Conservation (phyloP, 108 stramenopile species). For the Cyclostephanos invisitatus region DNA sequence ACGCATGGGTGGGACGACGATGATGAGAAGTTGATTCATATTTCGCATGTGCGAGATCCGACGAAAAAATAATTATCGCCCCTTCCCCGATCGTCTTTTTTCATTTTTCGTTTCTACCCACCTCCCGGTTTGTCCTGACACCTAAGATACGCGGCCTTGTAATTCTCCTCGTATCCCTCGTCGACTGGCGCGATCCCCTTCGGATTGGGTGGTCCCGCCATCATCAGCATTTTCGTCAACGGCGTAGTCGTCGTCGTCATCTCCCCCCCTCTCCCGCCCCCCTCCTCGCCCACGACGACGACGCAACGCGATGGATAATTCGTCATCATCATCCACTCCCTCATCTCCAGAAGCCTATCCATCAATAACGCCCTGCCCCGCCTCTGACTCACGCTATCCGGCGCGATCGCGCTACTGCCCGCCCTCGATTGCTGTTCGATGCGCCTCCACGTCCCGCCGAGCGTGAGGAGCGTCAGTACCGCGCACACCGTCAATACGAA, state of each 20-base stretch:
- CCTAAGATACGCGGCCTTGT: slow-evolving; percentile 67
- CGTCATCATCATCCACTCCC: slow-evolving; percentile 61
- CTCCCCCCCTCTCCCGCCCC: slow-evolving; percentile 1
- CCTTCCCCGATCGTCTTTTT: too few species aligned
- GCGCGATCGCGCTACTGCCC: slow-evolving; percentile 51
- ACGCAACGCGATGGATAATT: slow-evolving; percentile 60
- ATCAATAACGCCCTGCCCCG: slow-evolving; percentile 65
- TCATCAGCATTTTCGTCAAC: slow-evolving; percentile 44
- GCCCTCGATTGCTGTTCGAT: slow-evolving; percentile 68
- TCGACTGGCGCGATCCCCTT: slow-evolving; percentile 27
- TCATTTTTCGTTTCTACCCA: slow-evolving; percentile 14
- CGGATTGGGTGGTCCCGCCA: slow-evolving; percentile 25
- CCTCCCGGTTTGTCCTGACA: slow-evolving; percentile 88
- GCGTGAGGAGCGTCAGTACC: slow-evolving; percentile 60
- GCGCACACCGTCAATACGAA: slow-evolving; percentile 69
- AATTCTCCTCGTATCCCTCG: slow-evolving; percentile 61
- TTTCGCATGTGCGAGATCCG: too few species aligned
- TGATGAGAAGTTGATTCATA: too few species aligned
- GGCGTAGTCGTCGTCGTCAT: slow-evolving; percentile 7
- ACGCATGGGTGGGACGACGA: not conserved
- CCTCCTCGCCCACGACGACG: not conserved
- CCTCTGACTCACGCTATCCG: slow-evolving; percentile 56
- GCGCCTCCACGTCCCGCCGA: slow-evolving; percentile 78
- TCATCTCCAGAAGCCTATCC: slow-evolving; percentile 68
- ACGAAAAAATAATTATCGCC: too few species aligned